Evolutionary conservation across 306 rosid genomes (phyloP).

Genomic region (Lathyrus aphaca): DNA sequence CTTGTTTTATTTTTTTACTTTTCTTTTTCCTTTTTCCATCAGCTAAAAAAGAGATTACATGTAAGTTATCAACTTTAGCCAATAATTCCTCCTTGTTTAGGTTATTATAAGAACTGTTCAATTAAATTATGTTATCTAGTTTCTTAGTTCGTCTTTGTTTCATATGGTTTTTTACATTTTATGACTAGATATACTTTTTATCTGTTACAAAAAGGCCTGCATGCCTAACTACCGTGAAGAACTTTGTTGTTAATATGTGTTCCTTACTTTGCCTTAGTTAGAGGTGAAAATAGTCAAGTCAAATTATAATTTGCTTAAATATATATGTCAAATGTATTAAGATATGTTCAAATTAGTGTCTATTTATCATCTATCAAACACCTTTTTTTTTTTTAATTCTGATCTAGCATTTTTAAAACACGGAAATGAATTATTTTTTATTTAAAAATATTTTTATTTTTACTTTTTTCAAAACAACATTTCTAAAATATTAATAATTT

Average conservation of each 20-base stretch:
- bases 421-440: too few relatives aligned
- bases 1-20: slow-evolving; percentile 22
- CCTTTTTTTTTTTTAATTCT: too few relatives aligned
- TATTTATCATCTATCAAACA: too few relatives aligned
- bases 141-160: slow-evolving; percentile 30
- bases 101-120: slow-evolving; percentile 10
- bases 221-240: not conserved
- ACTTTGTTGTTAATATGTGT: not conserved
- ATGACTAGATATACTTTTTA: slow-evolving; percentile 1
- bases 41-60: slow-evolving; percentile 32
- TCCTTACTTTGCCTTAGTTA: too few relatives aligned
- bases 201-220: slow-evolving; percentile 37
- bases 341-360: too few relatives aligned
- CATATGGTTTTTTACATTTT: slow-evolving; percentile 33
- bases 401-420: too few relatives aligned
- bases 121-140: slow-evolving; percentile 34
- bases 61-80: slow-evolving; percentile 37
- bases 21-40: slow-evolving; percentile 16
- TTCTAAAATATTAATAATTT: too few relatives aligned
- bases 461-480: too few relatives aligned
- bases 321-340: too few relatives aligned
- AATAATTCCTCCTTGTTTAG: slow-evolving; percentile 31
- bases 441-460: too few relatives aligned
- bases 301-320: too few relatives aligned
- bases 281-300: too few relatives aligned